These are phyloP conservation scores for Claviceps sp. DNA, from an alignment of 2,329 filamentous ascomycete species.

Conservation along the genomic window DNA sequence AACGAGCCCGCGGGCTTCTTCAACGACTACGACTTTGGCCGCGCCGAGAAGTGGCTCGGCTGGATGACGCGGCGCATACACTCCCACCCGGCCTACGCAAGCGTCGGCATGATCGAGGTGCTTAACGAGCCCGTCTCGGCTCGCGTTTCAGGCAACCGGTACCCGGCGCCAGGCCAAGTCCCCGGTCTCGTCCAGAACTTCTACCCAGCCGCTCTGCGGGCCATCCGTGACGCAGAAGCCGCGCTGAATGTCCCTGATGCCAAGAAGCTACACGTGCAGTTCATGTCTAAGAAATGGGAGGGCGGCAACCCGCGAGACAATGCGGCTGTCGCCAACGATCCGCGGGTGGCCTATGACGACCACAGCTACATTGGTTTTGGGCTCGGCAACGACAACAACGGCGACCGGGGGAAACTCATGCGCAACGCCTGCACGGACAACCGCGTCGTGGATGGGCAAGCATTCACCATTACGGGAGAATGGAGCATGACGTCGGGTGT, in stretches of 20 bases:
- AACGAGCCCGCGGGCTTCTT: conserved; percentile 36
- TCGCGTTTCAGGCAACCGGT: conserved; percentile 8
- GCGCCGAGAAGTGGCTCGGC: conserved; percentile 38
- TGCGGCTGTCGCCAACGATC: conserved; percentile 18
- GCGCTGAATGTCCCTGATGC: conserved; percentile 8
- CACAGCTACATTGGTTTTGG: conserved; percentile 32
- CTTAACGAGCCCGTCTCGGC: conserved; percentile 31
- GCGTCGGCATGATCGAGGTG: conserved; percentile 45
- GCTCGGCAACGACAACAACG: conserved; percentile 3
- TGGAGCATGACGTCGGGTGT: conserved; percentile 38
- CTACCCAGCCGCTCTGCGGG: conserved; percentile 12
- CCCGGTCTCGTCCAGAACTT: conserved; percentile 10
- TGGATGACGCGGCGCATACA: conserved; percentile 43
- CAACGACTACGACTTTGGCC: conserved; percentile 38
- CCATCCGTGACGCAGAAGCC: conserved; percentile 12
- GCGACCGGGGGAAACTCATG: conserved; percentile 11
- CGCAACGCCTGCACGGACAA: conserved; percentile 29
- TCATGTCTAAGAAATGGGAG: conserved; percentile 37
- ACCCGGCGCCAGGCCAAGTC: conserved; percentile 12
- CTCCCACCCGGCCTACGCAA: conserved; percentile 31
- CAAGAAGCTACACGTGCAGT: conserved; percentile 29
- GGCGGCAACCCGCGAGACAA: conserved; percentile 23
- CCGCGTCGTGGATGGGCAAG: conserved; percentile 22
- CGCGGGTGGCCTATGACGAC: conserved; percentile 39
- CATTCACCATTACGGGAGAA: conserved; percentile 38